Evolutionary conservation across 495 filamentous ascomycete genomes (phyloP), one percentile per base, ranked within the genome.

Genomic region (Xylaria bambusicola): DNA sequence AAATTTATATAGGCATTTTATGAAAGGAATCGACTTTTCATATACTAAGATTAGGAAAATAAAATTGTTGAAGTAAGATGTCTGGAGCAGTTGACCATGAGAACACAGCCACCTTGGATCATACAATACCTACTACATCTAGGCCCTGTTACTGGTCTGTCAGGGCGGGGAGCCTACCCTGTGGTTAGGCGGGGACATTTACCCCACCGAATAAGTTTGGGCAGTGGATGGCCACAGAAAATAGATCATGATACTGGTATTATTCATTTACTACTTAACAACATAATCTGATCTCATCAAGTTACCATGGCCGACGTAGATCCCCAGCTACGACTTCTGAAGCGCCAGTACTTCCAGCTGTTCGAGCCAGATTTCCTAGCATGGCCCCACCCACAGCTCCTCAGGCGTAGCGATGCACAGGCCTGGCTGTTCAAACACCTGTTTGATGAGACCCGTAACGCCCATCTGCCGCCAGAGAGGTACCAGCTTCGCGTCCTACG

Each of bases 401-500:
- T 92, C 10, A 77, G 83, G 47, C 67, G 74, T 23, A 75, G 78
- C 27, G 67, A 69, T 27, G 78, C 83, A n/a, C 89, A 93, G 68
- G 64, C 69, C 42, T 80, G 81, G 67, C 62, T 92, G 41, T 87
- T 83, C 62, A 67, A 78, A 48, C 74, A 73, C 42, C 72, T 91
- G 64, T 90, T 92, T 71, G 57, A 85, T 62, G 75, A 79, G 18
- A 71, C 75, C 31, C 70, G 67, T 2, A 69, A 83, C 31, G 21
- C 47, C 9, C 75, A 66, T 47, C 65, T 82, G n/a, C 88, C 89
- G 48, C 85, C 88, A 42, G 73, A 79, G 23, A 70, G 77, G 15
- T 93, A 93, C 64, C 83, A 81, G 57, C 64, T 84, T 26, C 81
- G 87, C 33, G 82, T 91, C 2, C 66, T 92, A 60, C 92, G 91